Percentiles rank a stretch among this genome's conserved stretches.
phyloP scores from a whole-genome alignment of 1,139 yeast genomes.

The Magnusiomyces tetraspermus region DNA sequence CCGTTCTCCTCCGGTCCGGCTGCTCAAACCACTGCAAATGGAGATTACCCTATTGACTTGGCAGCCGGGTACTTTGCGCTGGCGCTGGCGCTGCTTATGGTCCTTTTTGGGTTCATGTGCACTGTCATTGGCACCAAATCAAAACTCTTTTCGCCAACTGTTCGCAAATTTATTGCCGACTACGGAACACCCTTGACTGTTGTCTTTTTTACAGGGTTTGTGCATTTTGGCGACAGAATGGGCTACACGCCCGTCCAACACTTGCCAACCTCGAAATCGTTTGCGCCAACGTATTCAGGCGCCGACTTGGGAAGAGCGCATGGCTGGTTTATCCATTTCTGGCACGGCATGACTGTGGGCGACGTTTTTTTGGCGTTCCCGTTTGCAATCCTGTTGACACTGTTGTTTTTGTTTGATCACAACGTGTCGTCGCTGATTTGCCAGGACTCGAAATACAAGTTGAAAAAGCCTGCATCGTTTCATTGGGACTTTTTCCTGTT shows the following conservation, averaged over 20 bases:
- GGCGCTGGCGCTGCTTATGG: constrained; percentile 61
- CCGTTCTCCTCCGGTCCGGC: neutral
- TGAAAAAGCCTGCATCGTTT: constrained; percentile 77
- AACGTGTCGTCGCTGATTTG: constrained; percentile 90
- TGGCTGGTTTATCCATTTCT: constrained; percentile 73
- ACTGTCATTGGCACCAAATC: constrained; percentile 51
- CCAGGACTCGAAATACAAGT: constrained; percentile 71
- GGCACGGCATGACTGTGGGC: constrained; percentile 55
- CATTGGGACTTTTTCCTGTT: constrained; percentile 86
- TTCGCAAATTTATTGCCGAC: constrained; percentile 68
- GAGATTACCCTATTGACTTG: constrained; percentile 15
- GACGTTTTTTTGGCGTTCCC: constrained; percentile 86
- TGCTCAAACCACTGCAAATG: neutral
- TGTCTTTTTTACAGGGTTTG: constrained; percentile 82
- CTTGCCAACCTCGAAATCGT: constrained; percentile 65
- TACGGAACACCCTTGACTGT: constrained; percentile 79
- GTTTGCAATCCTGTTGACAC: constrained; percentile 75
- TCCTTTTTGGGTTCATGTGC: constrained; percentile 62
- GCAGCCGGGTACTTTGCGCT: constrained; percentile 70
- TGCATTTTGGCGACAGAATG: constrained; percentile 78
- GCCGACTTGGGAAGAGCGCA: constrained; percentile 35
- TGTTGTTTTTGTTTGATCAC: constrained; percentile 86
- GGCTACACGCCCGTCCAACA: constrained; percentile 43
- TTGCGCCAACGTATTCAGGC: constrained; percentile 52
- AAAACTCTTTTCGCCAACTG: constrained; percentile 47